Percentiles rank a stretch among this genome's conserved stretches.
Evolutionary conservation across 2,329 filamentous ascomycete species (phyloP).

Genomic region (Ophiostoma tasmaniense): DNA sequence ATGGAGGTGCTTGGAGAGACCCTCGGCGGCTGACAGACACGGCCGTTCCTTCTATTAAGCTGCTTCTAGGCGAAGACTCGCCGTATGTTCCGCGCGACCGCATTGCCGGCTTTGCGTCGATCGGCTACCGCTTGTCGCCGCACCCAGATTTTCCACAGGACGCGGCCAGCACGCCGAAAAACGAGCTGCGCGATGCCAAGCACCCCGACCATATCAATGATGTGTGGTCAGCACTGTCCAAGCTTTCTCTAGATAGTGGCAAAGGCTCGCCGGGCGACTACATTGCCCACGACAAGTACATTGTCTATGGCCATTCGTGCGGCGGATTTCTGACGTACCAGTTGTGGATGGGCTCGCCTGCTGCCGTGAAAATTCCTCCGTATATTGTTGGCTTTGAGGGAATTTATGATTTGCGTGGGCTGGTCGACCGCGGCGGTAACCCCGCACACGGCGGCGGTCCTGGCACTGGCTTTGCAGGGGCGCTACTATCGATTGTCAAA

Average conservation of each 20-base stretch:
- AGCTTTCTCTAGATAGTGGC: conserved; percentile 34
- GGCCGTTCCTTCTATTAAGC: conserved; percentile 33
- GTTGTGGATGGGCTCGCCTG: conserved; percentile 35
- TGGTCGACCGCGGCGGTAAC: conserved; percentile 39
- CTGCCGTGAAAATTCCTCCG: conserved; percentile 15
- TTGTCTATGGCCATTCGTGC: conserved; percentile 55
- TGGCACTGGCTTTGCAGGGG: conserved; percentile 36
- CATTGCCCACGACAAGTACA: conserved; percentile 33
- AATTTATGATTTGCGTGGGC: conserved; percentile 54
- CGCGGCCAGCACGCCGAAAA: conserved; percentile 28
- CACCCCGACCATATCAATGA: conserved; percentile 57
- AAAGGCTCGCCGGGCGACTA: conserved; percentile 23
- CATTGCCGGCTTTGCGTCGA: conserved; percentile 54
- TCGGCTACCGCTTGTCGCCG: conserved; percentile 56
- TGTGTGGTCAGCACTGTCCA: conserved; percentile 42
- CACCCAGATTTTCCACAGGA: conserved; percentile 40
- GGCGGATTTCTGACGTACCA: conserved; percentile 58
- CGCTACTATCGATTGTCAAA: conserved; percentile 17
- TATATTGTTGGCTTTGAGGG: conserved; percentile 56
- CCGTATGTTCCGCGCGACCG: conserved; percentile 35
- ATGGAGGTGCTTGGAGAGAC: conserved; percentile 58
- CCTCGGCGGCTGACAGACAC: conserved; percentile 39
- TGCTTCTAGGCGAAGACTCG: conserved; percentile 16
- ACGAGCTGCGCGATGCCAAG: conserved; percentile 33
- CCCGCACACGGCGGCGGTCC: conserved; percentile 38